Evolutionary conservation across 352 stramenopile species (phyloP), one percentile per base, ranked within the genome.

Genomic region (Plasmopara muralis): DNA sequence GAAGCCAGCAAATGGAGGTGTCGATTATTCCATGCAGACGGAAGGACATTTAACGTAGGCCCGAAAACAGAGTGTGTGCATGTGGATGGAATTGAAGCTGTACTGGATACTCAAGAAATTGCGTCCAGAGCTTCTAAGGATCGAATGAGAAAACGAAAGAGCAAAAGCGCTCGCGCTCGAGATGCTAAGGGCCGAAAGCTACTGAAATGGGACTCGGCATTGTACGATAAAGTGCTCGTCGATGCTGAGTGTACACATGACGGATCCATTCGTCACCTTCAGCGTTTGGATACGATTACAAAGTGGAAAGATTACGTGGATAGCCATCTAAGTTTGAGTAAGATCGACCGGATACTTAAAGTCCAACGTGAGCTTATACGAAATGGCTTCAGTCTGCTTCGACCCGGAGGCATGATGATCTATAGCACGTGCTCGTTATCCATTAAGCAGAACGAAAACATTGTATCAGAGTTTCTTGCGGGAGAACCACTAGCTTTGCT

Each of bases 191-290:
- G 55, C 9, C 64, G 60, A 14, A 77, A 72, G 43, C 35, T 72
- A 28, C n/a, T 66, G 34, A 15, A 59, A 13, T 29, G 57, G 31
- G 47, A 72, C 16, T 53, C 53, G 8, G 38, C 55, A 35, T 55
- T 84, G 35, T 98, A 97, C 68, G 91, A 98, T 63, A 87, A 91
- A 51, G 90, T 98, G 9, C 72, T 98, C 29, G 90, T 98, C 4
- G 95, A 98, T 75, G 95, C 92, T 28, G 92, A 98, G 67, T 98
- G 95, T 62, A 97, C 87, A 15, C 95, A 96, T 47, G 95, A 98
- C 69, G 92, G 95, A 28, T 97, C 91, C 0, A 77, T 97, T 28
- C 81, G 83, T 40, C 95, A 98, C 64, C 58, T 91, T 40, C 66
- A 85, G 52, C 85, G 80, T 44, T 59, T 93, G 34, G 44, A 75